Evolutionary conservation across 495 filamentous ascomycete species (phyloP).

Genomic region (Podospora pseudocomata): DNA sequence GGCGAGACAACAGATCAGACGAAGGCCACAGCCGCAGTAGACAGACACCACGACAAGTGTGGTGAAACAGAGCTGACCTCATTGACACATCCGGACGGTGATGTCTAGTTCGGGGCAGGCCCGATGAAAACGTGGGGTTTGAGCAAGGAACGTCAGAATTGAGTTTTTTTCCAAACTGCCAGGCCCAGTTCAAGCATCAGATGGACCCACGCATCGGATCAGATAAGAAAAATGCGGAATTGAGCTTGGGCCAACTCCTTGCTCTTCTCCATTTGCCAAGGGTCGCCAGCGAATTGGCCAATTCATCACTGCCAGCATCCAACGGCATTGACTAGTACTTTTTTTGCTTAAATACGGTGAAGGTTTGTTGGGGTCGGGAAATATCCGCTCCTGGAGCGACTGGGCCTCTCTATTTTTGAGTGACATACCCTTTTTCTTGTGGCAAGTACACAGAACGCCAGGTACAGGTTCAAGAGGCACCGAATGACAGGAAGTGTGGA

Average conservation of each 20-base stretch:
- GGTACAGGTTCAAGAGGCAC: not conserved
- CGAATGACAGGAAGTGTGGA: not conserved
- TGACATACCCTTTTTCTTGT: not conserved
- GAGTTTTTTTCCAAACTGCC: constrained; percentile 3
- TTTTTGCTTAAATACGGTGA: not conserved
- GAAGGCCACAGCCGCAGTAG: not conserved
- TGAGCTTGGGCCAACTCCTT: not conserved
- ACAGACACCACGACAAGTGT: not conserved
- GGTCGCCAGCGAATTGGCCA: not conserved
- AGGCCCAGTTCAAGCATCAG: not conserved
- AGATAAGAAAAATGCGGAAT: constrained; percentile 3
- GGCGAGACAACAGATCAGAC: not conserved
- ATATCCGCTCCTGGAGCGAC: not conserved
- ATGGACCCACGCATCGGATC: constrained; percentile 6
- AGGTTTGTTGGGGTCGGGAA: not conserved
- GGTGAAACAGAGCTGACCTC: not conserved
- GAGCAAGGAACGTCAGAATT: constrained; percentile 2
- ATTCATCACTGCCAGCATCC: not conserved
- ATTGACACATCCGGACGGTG: not conserved
- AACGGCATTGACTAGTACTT: not conserved
- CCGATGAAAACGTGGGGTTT: not conserved
- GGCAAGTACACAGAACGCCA: not conserved
- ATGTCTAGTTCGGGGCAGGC: not conserved
- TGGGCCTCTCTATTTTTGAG: not conserved
- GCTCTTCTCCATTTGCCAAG: not conserved